Conservation (phyloP, 2,329 filamentous ascomycete species). For the Penicillium verrucosum region DNA sequence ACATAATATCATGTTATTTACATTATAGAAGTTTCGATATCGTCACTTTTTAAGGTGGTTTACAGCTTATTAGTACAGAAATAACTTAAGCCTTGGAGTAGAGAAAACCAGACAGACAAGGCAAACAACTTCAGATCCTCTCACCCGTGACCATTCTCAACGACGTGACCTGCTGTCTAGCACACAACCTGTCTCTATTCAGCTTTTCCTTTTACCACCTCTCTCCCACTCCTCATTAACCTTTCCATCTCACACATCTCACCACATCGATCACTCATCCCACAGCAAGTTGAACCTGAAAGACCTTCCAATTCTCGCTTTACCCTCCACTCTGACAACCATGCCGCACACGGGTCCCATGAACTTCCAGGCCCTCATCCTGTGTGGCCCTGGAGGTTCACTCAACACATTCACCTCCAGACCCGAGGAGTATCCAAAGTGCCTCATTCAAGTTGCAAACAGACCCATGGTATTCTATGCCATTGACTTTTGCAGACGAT, state of each 20-base stretch:
- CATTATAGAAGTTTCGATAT: too few relatives aligned
- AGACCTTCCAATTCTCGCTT: background rate
- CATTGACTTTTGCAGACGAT: conserved; percentile 48
- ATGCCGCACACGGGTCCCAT: conserved; percentile 27
- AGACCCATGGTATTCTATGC: conserved; percentile 50
- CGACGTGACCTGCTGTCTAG: background rate
- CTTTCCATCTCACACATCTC: background rate
- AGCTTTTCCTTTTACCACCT: background rate
- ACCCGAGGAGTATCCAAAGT: conserved; percentile 47
- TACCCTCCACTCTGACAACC: background rate
- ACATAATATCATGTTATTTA: too few relatives aligned
- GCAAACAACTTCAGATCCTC: background rate
- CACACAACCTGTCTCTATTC: background rate
- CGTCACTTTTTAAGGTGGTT: too few relatives aligned
- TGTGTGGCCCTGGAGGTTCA: conserved; percentile 49
- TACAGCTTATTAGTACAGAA: too few relatives aligned
- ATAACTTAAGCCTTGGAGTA: background rate
- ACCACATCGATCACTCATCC: too few relatives aligned
- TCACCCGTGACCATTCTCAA: background rate
- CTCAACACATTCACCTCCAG: conserved; percentile 50
- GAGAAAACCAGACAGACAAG: background rate
- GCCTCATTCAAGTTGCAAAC: conserved; percentile 47
- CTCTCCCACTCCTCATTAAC: background rate
- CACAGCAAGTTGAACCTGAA: background rate
- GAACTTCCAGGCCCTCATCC: conserved; percentile 48